These are phyloP conservation scores for Epichloe elymi DNA, from an alignment of 2,329 filamentous ascomycete species.

Conservation along the genomic window DNA sequence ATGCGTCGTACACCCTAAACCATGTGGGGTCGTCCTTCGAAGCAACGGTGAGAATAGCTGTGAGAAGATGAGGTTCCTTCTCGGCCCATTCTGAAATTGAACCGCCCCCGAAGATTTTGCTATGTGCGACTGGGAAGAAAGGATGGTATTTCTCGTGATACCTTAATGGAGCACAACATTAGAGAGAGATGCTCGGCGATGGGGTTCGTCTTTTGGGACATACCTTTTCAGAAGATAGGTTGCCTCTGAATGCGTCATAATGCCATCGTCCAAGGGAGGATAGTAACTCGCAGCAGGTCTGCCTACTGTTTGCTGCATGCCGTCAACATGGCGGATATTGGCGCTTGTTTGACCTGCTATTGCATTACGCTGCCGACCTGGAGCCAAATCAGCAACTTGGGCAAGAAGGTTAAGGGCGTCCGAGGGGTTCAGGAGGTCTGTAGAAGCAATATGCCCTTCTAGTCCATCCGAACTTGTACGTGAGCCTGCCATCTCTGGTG, in stretches of 20 bases:
- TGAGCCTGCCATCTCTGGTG: constrained; percentile 6
- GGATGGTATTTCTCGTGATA: constrained; percentile 56
- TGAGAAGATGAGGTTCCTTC: constrained; percentile 53
- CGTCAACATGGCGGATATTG: constrained; percentile 7
- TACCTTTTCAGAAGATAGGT: constrained; percentile 16
- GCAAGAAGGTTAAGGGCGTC: constrained; percentile 28
- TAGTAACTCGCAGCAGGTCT: constrained; percentile 11
- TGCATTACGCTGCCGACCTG: constrained; percentile 8
- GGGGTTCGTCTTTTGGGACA: no score
- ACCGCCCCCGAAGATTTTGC: constrained; percentile 37
- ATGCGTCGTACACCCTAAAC: constrained; percentile 49
- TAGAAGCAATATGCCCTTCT: constrained; percentile 27
- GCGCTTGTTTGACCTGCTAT: constrained; percentile 6
- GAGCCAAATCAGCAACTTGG: constrained; percentile 27
- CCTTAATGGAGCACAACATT: constrained; percentile 19
- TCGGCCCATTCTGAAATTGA: constrained; percentile 42
- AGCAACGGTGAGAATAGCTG: constrained; percentile 56
- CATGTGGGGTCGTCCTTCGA: constrained; percentile 57
- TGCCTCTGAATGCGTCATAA: constrained; percentile 15
- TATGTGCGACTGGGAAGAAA: constrained; percentile 55
- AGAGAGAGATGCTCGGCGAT: not conserved
- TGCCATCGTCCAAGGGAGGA: constrained; percentile 20
- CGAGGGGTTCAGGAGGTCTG: constrained; percentile 27
- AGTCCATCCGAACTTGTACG: constrained; percentile 12
- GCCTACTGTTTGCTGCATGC: constrained; percentile 1